These are phyloP conservation scores for Lepiota venenata DNA, from an alignment of 768 basidiomycete genomes.

Conservation along the genomic window DNA sequence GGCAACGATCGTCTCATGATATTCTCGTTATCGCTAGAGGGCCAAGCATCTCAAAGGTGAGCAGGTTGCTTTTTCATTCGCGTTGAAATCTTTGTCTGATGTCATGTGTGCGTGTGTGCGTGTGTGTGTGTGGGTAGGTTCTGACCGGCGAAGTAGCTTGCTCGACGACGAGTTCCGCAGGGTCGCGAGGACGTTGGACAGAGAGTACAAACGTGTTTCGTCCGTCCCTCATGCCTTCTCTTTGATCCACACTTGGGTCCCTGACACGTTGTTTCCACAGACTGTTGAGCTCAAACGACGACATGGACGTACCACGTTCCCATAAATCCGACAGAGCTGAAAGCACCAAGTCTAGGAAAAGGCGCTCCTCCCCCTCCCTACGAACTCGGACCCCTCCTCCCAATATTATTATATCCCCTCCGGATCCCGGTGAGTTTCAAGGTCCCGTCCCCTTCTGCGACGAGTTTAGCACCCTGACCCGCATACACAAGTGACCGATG, in stretches of 20 bases:
- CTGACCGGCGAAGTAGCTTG: slow-evolving; percentile 27
- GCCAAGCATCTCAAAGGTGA: slow-evolving; percentile 20
- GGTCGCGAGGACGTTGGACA: slow-evolving; percentile 37
- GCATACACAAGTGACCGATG: neutral
- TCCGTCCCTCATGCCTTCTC: slow-evolving; percentile 18
- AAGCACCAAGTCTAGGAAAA: too few species aligned
- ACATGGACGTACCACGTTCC: slow-evolving; percentile 3
- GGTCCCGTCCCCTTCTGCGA: too few species aligned
- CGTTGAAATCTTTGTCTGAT: neutral
- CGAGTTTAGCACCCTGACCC: neutral
- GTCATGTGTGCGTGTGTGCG: too few species aligned
- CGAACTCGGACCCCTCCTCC: slow-evolving; percentile 5
- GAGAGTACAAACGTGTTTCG: slow-evolving; percentile 36
- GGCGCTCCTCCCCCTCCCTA: neutral
- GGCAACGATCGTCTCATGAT: neutral
- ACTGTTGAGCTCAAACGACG: slow-evolving; percentile 2
- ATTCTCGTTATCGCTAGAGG: slow-evolving; percentile 15
- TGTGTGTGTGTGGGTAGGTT: too few species aligned
- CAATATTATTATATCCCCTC: slow-evolving; percentile 9
- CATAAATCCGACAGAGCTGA: slow-evolving; percentile 7
- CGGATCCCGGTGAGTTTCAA: slow-evolving; percentile 4
- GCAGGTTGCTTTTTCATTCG: neutral
- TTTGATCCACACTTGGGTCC: neutral
- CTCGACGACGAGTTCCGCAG: slow-evolving; percentile 42
- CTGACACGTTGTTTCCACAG: neutral